Percentiles rank a stretch among this genome's conserved stretches.
phyloP scores from a whole-genome alignment of 2,329 filamentous ascomycete genomes.

The Zymoseptoria tritici region DNA sequence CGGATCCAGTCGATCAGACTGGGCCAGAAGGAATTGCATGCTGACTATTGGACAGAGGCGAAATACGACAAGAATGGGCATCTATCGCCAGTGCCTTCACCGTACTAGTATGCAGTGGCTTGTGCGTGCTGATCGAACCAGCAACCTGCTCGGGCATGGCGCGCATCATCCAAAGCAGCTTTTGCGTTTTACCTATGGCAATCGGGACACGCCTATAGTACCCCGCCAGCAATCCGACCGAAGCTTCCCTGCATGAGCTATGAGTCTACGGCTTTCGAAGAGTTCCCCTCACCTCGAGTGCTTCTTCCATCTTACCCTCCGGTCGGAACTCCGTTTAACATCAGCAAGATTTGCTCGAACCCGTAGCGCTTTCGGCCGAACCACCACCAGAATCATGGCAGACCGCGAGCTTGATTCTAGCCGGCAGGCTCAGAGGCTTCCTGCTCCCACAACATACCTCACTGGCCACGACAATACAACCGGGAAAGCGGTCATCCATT shows the following conservation, averaged over 20 bases:
- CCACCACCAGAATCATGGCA: background rate
- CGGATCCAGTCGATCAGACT: background rate
- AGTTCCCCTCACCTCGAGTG: background rate
- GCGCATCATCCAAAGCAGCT: no score
- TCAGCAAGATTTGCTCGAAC: background rate
- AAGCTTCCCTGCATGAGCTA: background rate
- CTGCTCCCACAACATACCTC: slow-evolving; percentile 28
- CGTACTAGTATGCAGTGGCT: slow-evolving; percentile 5
- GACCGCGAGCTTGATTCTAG: slow-evolving; percentile 23
- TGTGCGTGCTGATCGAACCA: background rate
- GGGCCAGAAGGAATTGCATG: background rate
- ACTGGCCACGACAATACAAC: slow-evolving; percentile 27
- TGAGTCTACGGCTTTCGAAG: background rate
- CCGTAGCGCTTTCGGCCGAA: background rate
- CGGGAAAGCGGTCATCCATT: slow-evolving; percentile 30
- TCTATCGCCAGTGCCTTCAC: slow-evolving; percentile 49
- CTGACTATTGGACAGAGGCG: slow-evolving; percentile 52
- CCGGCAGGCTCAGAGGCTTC: slow-evolving; percentile 25
- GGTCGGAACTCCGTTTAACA: background rate
- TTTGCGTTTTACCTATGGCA: no score
- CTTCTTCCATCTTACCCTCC: background rate
- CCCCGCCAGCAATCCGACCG: background rate
- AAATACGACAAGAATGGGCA: slow-evolving; percentile 76
- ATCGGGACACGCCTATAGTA: background rate
- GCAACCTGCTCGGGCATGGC: background rate